These are phyloP conservation scores for Dovyalis caffra DNA, from an alignment of 345 rosid genomes.

Conservation along the genomic window DNA sequence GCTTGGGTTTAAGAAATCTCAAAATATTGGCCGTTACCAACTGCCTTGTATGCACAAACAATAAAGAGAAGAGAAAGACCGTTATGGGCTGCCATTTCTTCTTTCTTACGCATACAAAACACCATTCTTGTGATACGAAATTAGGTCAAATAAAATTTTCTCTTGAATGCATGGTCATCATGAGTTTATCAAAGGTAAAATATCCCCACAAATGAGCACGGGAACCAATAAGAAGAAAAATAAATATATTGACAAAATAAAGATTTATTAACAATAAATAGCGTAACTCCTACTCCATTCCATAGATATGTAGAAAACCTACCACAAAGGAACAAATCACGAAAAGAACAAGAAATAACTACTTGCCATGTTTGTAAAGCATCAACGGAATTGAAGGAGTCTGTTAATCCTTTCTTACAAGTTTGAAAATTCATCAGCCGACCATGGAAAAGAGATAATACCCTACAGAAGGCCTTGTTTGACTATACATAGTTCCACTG, in stretches of 20 bases:
- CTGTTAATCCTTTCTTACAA: not conserved
- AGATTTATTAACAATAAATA: not conserved
- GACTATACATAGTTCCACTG: no score
- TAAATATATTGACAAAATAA: not conserved
- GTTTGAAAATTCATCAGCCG: not conserved
- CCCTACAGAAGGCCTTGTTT: no score
- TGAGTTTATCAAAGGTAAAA: not conserved
- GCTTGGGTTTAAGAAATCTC: not conserved
- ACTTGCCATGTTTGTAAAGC: not conserved
- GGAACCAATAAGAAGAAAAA: not conserved
- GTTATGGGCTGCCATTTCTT: constrained; percentile 17
- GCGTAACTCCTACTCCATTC: not conserved
- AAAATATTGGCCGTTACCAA: constrained; percentile 25
- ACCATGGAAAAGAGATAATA: no score
- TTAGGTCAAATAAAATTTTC: constrained; percentile 2
- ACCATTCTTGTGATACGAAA: constrained; percentile 31
- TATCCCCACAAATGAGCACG: not conserved
- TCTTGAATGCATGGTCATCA: not conserved
- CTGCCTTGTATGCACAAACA: constrained; percentile 13
- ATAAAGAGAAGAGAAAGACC: constrained; percentile 7
- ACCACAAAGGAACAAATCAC: not conserved
- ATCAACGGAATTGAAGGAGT: not conserved
- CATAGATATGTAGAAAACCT: not conserved
- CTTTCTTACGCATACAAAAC: constrained; percentile 19
- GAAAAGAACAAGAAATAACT: not conserved